These are phyloP conservation scores for Aspergillus fructus DNA, from an alignment of 2,329 filamentous ascomycete genomes.

Conservation along the genomic window DNA sequence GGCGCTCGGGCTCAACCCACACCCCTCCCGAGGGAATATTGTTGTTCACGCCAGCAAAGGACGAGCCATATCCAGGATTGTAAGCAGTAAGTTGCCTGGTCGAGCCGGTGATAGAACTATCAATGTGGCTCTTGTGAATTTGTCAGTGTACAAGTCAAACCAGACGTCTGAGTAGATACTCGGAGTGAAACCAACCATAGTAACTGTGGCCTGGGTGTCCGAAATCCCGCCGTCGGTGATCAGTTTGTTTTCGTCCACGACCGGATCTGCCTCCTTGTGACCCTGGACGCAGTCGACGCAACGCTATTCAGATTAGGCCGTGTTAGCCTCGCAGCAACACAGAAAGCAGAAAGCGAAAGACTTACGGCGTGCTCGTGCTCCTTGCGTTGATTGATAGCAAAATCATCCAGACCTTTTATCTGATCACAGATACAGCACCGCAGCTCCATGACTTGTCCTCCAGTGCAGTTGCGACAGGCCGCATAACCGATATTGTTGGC, in stretches of 20 bases:
- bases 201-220: conserved; percentile 5
- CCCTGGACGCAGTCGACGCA: conserved; percentile 42
- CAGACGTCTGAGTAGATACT: not conserved
- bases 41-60: conserved; percentile 16
- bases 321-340: not conserved
- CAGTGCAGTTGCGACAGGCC: conserved; percentile 48
- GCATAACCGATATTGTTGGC: conserved; percentile 25
- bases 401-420: conserved; percentile 49
- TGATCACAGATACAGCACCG: conserved; percentile 49
- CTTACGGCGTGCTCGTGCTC: conserved; percentile 49
- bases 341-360: conserved; percentile 6
- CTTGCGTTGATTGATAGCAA: conserved; percentile 50
- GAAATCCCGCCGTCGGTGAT: conserved; percentile 19
- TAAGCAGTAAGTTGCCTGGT: conserved; percentile 2
- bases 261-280: conserved; percentile 32
- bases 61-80: not conserved
- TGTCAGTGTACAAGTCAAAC: not conserved
- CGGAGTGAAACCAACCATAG: conserved; percentile 7
- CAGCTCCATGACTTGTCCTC: conserved; percentile 46
- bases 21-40: conserved; percentile 18
- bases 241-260: conserved; percentile 32
- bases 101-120: conserved; percentile 9
- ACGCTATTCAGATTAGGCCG: conserved; percentile 30
- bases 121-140: conserved; percentile 18
- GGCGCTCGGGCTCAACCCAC: conserved; percentile 18